Evolutionary conservation across 768 basidiomycete species (phyloP).

Genomic region (Asterophora lycoperdoides): DNA sequence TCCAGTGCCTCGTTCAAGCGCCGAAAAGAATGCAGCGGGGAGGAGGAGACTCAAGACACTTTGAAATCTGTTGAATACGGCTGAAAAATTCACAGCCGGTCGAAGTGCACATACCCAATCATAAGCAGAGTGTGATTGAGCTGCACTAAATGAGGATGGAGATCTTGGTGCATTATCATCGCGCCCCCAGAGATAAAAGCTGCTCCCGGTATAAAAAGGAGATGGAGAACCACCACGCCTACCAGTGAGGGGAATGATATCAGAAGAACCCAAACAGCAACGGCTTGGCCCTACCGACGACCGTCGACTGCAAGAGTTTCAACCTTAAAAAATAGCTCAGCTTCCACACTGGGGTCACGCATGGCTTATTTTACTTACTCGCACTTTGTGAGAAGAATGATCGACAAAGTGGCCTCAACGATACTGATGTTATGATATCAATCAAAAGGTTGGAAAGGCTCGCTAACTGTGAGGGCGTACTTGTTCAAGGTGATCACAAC

Average conservation of each 20-base stretch:
- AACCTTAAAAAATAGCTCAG: conserved; percentile 35
- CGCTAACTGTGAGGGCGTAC: conserved; percentile 4
- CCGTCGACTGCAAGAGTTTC: conserved; percentile 62
- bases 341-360: background rate
- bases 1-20: conserved; percentile 37
- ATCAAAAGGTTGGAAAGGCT: background rate
- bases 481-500: conserved; percentile 32
- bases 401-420: conserved; percentile 69
- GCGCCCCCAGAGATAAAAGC: conserved; percentile 72
- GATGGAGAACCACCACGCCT: conserved; percentile 72
- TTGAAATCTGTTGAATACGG: background rate
- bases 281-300: conserved; percentile 43
- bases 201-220: conserved; percentile 65
- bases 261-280: background rate
- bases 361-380: conserved; percentile 43
- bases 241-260: background rate
- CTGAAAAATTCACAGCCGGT: background rate
- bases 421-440: conserved; percentile 34
- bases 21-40: conserved; percentile 66
- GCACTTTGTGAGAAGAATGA: conserved; percentile 65
- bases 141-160: conserved; percentile 61
- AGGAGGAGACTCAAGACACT: conserved; percentile 62
- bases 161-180: conserved; percentile 60
- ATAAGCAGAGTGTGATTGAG: conserved; percentile 67
- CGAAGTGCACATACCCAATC: conserved; percentile 47